Percentiles rank a stretch among this genome's conserved stretches.
phyloP scores from a whole-genome alignment of 2,329 filamentous ascomycete genomes.

The Trichoderma hamatum region DNA sequence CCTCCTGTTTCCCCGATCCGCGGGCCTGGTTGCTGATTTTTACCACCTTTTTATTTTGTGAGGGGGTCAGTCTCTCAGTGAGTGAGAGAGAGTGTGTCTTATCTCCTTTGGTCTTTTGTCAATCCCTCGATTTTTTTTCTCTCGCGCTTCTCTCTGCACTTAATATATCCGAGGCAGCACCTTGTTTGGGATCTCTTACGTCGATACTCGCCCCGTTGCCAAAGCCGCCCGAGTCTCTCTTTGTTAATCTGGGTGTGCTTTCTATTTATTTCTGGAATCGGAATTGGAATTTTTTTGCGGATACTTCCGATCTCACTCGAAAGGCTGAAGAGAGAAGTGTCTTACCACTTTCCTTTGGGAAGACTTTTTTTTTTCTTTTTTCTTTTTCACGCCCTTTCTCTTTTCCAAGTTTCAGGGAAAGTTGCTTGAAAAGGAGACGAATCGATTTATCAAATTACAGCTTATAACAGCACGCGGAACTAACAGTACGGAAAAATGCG shows the following conservation, averaged over 20 bases:
- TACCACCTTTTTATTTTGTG: neutral
- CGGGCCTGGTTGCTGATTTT: slow-evolving; percentile 13
- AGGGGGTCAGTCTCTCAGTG: neutral
- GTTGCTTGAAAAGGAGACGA: neutral
- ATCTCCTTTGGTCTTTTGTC: neutral
- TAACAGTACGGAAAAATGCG: slow-evolving; percentile 11
- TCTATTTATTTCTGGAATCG: neutral
- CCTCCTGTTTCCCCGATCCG: slow-evolving; percentile 18
- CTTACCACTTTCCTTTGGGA: neutral
- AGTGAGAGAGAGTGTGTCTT: neutral
- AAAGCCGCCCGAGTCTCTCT: neutral
- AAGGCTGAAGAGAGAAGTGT: neutral
- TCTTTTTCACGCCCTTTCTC: neutral
- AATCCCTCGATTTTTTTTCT: neutral
- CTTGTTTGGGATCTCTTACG: neutral
- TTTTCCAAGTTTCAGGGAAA: neutral
- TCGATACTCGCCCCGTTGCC: neutral
- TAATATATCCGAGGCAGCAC: slow-evolving; percentile 1
- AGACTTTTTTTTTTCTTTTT: neutral
- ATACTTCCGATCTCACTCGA: neutral
- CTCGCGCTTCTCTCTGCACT: neutral
- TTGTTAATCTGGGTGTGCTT: neutral
- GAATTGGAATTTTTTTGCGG: neutral
- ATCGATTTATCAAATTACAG: neutral
- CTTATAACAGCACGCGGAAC: neutral